Percentiles rank a stretch among this genome's conserved stretches.
phyloP scores from a whole-genome alignment of 139 green algal species.

The Tetradesmus obliquus region DNA sequence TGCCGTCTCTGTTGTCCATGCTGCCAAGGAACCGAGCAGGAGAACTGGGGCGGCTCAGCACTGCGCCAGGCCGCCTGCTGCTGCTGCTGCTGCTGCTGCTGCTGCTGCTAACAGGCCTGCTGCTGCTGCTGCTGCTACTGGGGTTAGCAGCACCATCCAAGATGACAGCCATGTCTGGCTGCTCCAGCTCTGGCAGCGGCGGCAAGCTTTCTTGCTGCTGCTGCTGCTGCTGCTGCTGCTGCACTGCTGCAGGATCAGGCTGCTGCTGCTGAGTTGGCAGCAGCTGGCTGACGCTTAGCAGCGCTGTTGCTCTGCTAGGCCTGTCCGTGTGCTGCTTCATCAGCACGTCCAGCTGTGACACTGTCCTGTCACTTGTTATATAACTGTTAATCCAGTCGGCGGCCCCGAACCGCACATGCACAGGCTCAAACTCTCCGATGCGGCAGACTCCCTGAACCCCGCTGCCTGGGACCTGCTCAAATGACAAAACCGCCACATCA shows the following conservation, averaged over 20 bases:
- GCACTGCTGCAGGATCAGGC: neutral
- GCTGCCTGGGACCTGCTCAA: slow-evolving; percentile 57
- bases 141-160: neutral
- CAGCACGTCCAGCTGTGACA: neutral
- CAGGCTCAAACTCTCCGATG: slow-evolving; percentile 1
- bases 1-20: slow-evolving; percentile 17
- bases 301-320: slow-evolving; percentile 13
- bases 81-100: neutral
- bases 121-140: slow-evolving; percentile 32
- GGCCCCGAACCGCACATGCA: slow-evolving; percentile 69
- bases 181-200: slow-evolving; percentile 1
- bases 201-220: neutral
- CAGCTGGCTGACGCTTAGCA: slow-evolving; percentile 11
- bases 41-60: neutral
- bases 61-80: neutral
- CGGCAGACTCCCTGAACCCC: slow-evolving; percentile 64
- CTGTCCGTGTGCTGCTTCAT: slow-evolving; percentile 27
- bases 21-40: slow-evolving; percentile 25
- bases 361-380: neutral
- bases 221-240: slow-evolving; percentile 26
- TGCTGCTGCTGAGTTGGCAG: neutral
- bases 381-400: slow-evolving; percentile 61
- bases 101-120: slow-evolving; percentile 19
- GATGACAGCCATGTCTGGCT: slow-evolving; percentile 5
- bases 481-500: slow-evolving; percentile 39